Base-by-base conservation (phyloP, 306 rosid genomes). In the Cicer pinnatifidum region DNA sequence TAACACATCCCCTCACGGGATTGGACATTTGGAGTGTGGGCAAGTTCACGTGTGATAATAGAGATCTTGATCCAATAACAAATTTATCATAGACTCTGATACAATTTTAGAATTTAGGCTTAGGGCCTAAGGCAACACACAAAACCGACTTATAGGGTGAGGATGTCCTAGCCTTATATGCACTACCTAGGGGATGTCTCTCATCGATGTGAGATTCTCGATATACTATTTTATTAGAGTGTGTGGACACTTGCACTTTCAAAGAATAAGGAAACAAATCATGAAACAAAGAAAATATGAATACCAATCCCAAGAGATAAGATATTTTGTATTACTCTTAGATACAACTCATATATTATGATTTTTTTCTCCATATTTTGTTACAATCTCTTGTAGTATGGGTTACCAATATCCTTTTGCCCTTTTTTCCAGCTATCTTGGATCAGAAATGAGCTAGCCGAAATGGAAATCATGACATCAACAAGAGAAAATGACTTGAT, bases 381-480 rank as follows among this genome's bases (percentile, higher is more conserved):
- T 8, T 35, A 72, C 64, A 33, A 52, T 69, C 75, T 61, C 20
- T 9, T 67, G 59, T 69, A 45, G 44, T 53, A 44, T 79, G 9
- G 81, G 50, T 84, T 71, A 40, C 47, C 41, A 39, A 23, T 44
- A 1, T 66, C 60, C 37, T 39, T 9, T 75, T 67, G 6, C 59
- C 60, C 67, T 33, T 20, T 65, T 13, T 78, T 78, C 69, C 54
- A 84, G 88, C 53, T 84, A 44, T 84, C 83, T 54, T 81, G 83
- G 80, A 74, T 81, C 17, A 65, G 72, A 74, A 68, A 67, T 23
- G 88, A 84, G 72, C 81, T 84, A 51, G 73, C 61, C 0, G 78
- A 84, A 82, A 88, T 88, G 91, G 95, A 90, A 82, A 84, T 80
- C 76, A 81, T 87, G 67, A 73, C 87, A 86, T 85, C 95, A 69